Conservation (phyloP, 768 basidiomycete species). For the Termitomyces sp. region DNA sequence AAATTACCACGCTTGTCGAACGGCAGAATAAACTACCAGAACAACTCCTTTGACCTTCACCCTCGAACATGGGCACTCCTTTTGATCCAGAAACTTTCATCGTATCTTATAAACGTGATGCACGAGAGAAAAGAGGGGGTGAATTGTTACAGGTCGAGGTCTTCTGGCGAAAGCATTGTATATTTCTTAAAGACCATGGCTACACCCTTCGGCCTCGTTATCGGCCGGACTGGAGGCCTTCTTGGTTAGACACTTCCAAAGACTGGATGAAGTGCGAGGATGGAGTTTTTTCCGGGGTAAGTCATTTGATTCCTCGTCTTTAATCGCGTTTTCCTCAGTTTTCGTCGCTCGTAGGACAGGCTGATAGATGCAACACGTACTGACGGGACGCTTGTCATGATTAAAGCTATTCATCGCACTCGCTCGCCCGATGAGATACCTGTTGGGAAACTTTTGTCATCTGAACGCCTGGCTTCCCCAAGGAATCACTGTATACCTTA, state of each 20-base stretch:
- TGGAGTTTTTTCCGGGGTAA: neutral
- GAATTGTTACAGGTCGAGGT: neutral
- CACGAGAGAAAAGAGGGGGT: neutral
- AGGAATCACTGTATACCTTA: conserved; percentile 29
- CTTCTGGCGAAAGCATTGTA: neutral
- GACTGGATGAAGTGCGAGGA: conserved; percentile 3
- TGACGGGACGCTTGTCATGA: conserved; percentile 3
- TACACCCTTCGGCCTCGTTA: conserved; percentile 7
- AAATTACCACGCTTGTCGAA: neutral
- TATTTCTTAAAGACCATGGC: conserved; percentile 4
- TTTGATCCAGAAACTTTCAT: neutral
- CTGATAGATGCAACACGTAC: neutral
- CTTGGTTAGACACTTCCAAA: conserved; percentile 5
- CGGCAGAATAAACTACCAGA: neutral
- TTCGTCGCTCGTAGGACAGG: neutral
- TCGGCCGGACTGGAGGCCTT: conserved; percentile 3
- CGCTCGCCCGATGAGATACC: neutral
- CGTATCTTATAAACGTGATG: neutral
- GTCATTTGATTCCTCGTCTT: neutral
- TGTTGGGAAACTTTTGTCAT: neutral
- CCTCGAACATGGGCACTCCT: neutral
- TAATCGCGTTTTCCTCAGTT: neutral
- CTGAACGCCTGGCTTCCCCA: conserved; percentile 6
- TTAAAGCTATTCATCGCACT: neutral
- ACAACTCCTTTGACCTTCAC: neutral